A percentile compares a stretch with the other conserved stretches of the same genome.
Evolutionary conservation across 176 grass and related monocot genomes (phyloP).

Genomic region (Rhynchospora tenuis): DNA sequence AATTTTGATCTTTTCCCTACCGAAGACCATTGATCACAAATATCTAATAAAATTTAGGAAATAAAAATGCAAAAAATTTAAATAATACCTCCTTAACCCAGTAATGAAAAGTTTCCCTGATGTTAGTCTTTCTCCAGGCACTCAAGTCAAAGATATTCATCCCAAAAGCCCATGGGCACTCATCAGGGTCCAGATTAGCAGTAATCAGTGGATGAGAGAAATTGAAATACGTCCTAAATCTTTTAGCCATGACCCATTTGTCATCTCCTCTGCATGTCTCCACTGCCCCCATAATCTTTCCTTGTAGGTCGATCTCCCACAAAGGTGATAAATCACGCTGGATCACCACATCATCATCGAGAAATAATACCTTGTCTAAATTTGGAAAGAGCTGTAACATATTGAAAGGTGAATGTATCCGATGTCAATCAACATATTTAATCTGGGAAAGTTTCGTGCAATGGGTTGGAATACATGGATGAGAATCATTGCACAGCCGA

Average conservation of each 20-base stretch:
- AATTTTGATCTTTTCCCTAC: background rate
- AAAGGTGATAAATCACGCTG: conserved; percentile 79
- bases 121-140: conserved; percentile 81
- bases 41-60: background rate
- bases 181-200: conserved; percentile 69
- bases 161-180: conserved; percentile 91
- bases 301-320: conserved; percentile 69
- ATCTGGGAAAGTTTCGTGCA: background rate
- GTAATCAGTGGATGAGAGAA: conserved; percentile 78
- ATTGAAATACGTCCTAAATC: conserved; percentile 91
- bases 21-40: background rate
- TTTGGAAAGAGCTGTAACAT: conserved; percentile 74
- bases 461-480: background rate
- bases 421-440: background rate
- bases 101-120: conserved; percentile 84
- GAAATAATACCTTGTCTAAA: conserved; percentile 89
- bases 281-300: conserved; percentile 89
- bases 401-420: conserved; percentile 1
- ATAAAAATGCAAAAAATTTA: background rate
- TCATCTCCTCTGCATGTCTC: conserved; percentile 82
- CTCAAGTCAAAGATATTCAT: conserved; percentile 88
- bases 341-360: conserved; percentile 87
- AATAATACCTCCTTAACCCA: conserved; percentile 80
- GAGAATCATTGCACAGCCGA: background rate
- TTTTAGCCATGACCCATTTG: conserved; percentile 90